Evolutionary conservation across 1,284 basidiomycete genomes (phyloP), one percentile per base, ranked within the genome.

Genomic region (Marasmius tenuissimus): DNA sequence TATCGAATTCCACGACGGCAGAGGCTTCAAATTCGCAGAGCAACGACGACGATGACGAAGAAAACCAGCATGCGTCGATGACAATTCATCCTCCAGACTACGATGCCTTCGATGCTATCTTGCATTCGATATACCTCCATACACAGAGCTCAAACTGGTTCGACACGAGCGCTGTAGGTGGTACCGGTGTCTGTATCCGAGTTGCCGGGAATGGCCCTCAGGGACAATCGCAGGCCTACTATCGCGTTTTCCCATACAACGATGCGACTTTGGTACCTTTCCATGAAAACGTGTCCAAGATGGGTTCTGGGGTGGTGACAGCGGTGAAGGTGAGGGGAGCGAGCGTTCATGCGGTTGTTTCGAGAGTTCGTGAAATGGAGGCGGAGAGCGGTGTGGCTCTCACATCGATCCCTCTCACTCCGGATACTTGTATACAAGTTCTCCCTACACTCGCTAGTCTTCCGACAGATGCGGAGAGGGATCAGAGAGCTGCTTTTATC

Each of bases 401-500:
- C 68, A 90, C 90, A 39, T 92, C 9, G 49, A 82, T 89, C 61
- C 83, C 84, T 63, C 73, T 89, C 63, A 85, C 87, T 68, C 67
- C 59, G 27, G 76, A 82, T 63, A 85, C 87, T 3, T 83, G 86
- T 7, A 89, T 90, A 59, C 88, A 90, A 72, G 83, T 90, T 59
- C 70, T 90, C 11, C 84, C 89, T 60, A 82, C 78, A 33, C 85
- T 93, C 69, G 71, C 73, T 48, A 78, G 84, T 64, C 78, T 94
- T 2, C 84, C 85, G 4, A 79, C 81, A 33, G 45, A 47, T 47
- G 91, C 91, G 0, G 85, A 93, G 70, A 92, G 91, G 74, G 90
- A 93, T 66, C 92, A 94, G 69, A 89, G 90, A 63, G 92, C 85
- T n/a, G 91, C 91, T 11, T 94, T 94, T 74, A 84, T 94, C 64